phyloP scores from a whole-genome alignment of 169 alveolate species.

The Cardiosporidium cionae region DNA sequence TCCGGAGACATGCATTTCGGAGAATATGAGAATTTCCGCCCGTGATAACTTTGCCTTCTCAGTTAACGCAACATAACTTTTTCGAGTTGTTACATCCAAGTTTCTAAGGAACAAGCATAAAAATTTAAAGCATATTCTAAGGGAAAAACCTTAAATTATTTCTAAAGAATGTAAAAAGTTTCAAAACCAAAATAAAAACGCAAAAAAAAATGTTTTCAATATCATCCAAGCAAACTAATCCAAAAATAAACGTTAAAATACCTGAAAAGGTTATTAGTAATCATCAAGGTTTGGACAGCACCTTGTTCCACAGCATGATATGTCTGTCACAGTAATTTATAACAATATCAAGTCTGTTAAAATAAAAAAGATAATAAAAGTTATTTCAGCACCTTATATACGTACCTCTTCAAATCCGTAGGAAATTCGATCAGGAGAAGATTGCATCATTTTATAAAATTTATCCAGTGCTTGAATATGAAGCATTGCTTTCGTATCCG shows the following conservation, averaged over 20 bases:
- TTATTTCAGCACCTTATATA: too few species aligned
- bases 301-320: conserved; percentile 5
- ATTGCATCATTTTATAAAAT: too few species aligned
- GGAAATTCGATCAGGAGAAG: too few species aligned
- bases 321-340: not conserved
- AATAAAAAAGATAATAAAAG: too few species aligned
- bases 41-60: conserved; percentile 11
- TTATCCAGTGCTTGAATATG: too few species aligned
- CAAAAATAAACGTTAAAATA: not conserved
- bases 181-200: not conserved
- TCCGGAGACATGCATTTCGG: conserved; percentile 23
- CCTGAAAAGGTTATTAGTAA: conserved; percentile 16
- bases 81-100: not conserved
- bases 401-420: too few species aligned
- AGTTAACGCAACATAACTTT: conserved; percentile 5
- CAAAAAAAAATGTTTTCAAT: not conserved
- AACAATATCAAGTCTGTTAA: too few species aligned
- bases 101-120: not conserved
- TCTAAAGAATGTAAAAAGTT: not conserved
- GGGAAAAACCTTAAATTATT: not conserved
- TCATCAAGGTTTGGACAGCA: conserved; percentile 7
- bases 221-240: not conserved
- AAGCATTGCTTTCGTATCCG: too few species aligned
- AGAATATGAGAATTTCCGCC: conserved; percentile 16
- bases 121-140: not conserved